Evolutionary conservation across 148 eudicot genomes (phyloP).

Genomic region (Dysphania ambrosioides): DNA sequence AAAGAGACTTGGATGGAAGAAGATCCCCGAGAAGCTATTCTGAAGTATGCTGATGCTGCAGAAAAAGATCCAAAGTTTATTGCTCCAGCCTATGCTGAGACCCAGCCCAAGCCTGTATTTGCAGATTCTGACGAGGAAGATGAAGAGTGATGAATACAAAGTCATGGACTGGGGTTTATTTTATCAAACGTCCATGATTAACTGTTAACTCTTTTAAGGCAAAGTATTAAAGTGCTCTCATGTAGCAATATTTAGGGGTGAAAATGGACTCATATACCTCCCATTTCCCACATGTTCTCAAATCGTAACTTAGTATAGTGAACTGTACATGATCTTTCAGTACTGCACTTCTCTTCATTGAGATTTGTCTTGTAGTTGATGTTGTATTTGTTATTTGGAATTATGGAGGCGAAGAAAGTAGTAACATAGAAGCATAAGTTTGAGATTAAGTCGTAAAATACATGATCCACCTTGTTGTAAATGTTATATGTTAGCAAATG

Average conservation of each 20-base stretch:
- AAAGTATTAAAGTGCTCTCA: not conserved
- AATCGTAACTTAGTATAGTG: not conserved
- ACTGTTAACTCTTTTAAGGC: not conserved
- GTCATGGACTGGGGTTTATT: not conserved
- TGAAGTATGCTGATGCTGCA: slow-evolving; percentile 87
- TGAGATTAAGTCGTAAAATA: too few relatives aligned
- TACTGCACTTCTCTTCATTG: not conserved
- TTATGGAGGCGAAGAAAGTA: not conserved
- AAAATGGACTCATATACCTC: not conserved
- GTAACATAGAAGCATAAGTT: not conserved
- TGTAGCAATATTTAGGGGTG: not conserved
- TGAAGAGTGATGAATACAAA: slow-evolving; percentile 45
- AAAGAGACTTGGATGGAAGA: slow-evolving; percentile 99
- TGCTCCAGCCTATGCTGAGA: slow-evolving; percentile 87
- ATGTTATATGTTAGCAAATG: too few relatives aligned
- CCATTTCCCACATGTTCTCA: not conserved
- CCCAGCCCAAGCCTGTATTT: slow-evolving; percentile 82
- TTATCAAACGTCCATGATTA: not conserved
- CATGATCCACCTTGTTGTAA: too few relatives aligned
- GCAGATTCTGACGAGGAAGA: slow-evolving; percentile 82
- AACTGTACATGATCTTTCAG: not conserved
- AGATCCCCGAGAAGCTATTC: slow-evolving; percentile 97
- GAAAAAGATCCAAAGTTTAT: slow-evolving; percentile 89
- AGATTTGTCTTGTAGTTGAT: not conserved
- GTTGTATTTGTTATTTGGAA: not conserved